A percentile compares a stretch with the other conserved stretches of the same genome.
These are phyloP conservation scores for Helichrysum umbraculigerum DNA, from an alignment of 129 eudicot genomes.

Conservation along the genomic window DNA sequence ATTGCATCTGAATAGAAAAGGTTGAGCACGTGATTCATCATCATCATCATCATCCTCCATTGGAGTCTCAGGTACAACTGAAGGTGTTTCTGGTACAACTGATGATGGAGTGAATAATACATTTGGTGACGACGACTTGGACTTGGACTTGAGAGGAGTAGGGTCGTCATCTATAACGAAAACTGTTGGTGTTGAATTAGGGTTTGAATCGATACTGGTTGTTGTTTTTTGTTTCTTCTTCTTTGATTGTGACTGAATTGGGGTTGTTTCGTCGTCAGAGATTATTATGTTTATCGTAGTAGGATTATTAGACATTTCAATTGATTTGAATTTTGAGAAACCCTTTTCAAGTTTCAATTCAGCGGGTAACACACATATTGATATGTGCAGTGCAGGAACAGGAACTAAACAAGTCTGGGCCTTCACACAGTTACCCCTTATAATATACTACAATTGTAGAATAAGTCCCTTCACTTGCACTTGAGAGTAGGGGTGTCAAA, in stretches of 20 bases:
- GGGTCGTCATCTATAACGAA: constrained; percentile 64
- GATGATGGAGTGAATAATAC: constrained; percentile 19
- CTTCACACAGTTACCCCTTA: not conserved
- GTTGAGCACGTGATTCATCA: not conserved
- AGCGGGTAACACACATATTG: not conserved
- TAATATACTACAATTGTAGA: not conserved
- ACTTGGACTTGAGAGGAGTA: constrained; percentile 40
- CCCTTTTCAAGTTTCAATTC: not conserved
- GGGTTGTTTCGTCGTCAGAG: constrained; percentile 47
- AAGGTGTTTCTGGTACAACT: constrained; percentile 41
- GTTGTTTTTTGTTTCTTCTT: constrained; percentile 42
- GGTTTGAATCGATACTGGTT: constrained; percentile 24
- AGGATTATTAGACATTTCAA: constrained; percentile 42
- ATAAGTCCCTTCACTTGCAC: no score
- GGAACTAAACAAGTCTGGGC: not conserved
- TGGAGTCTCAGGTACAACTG: constrained; percentile 47
- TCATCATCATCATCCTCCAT: not conserved
- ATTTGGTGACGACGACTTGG: not conserved
- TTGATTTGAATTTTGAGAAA: not conserved
- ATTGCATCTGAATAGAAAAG: constrained; percentile 24
- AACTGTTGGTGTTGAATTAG: constrained; percentile 28
- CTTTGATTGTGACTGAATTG: constrained; percentile 34
- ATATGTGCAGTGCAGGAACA: not conserved
- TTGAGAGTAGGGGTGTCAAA: no score
- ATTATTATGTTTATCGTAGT: constrained; percentile 37